phyloP scores from a whole-genome alignment of 225 moss, liverwort and hornwort genomes.

The Marchantia polymorpha region DNA sequence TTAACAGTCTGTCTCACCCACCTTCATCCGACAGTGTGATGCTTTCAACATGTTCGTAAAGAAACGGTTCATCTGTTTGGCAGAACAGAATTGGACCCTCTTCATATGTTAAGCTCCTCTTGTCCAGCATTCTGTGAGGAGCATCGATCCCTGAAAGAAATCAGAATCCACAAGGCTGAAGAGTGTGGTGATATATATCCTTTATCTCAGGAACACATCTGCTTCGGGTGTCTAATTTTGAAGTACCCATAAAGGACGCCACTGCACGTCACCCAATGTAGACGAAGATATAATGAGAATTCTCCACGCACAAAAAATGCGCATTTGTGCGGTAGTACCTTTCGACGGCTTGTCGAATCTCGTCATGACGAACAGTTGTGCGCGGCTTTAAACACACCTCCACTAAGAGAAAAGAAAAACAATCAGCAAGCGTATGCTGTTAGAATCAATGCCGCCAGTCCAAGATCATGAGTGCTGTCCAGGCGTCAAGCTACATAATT shows the following conservation, averaged over 20 bases:
- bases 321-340: constrained; percentile 21
- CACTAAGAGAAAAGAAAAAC: constrained; percentile 24
- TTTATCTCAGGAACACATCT: no score
- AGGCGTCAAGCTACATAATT: not conserved
- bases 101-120: constrained; percentile 32
- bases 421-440: not conserved
- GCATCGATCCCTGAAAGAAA: not conserved
- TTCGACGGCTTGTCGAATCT: constrained; percentile 32
- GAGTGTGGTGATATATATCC: not conserved
- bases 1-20: not conserved
- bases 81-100: constrained; percentile 38
- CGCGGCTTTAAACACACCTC: constrained; percentile 47
- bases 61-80: constrained; percentile 35
- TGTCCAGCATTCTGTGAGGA: constrained; percentile 45
- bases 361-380: constrained; percentile 33
- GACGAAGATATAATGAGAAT: not conserved
- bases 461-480: not conserved
- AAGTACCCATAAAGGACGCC: not conserved
- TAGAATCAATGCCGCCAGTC: not conserved
- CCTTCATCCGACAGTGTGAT: constrained; percentile 42
- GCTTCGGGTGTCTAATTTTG: not conserved
- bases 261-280: not conserved
- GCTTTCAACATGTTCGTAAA: constrained; percentile 36
- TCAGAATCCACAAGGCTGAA: not conserved
- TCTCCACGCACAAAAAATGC: not conserved